Conservation (phyloP, 352 stramenopile species). For the Pythium aquatile region DNA sequence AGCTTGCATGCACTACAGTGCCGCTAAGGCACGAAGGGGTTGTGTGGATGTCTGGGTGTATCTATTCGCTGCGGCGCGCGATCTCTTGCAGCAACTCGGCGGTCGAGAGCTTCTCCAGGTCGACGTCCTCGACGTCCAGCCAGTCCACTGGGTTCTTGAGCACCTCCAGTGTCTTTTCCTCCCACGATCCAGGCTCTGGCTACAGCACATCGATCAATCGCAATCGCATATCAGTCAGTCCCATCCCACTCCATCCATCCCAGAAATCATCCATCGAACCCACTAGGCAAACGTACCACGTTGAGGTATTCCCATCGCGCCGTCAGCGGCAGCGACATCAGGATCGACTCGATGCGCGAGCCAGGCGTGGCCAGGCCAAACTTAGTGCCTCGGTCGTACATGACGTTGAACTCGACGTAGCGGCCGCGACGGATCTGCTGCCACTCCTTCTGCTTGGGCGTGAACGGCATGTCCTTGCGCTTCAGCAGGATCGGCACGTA, state of each 20-base stretch:
- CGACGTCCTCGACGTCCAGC: conserved; percentile 82
- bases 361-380: conserved; percentile 97
- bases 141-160: conserved; percentile 94
- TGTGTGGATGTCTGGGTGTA: background rate
- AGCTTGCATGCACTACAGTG: conserved; percentile 1
- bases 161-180: conserved; percentile 93
- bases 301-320: conserved; percentile 97
- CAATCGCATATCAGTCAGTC: background rate
- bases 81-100: conserved; percentile 76
- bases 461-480: conserved; percentile 96
- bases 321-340: conserved; percentile 98
- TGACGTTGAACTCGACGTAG: conserved; percentile 99
- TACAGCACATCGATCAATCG: conserved; percentile 20
- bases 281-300: conserved; percentile 24
- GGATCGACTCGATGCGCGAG: conserved; percentile 97
- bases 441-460: conserved; percentile 96
- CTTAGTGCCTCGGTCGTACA: conserved; percentile 98
- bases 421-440: conserved; percentile 95
- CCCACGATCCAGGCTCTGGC: conserved; percentile 85
- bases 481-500: conserved; percentile 96
- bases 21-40: too few species aligned
- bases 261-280: background rate
- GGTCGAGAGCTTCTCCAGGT: conserved; percentile 70
- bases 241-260: background rate
- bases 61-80: conserved; percentile 56